Conservation (phyloP, 345 rosid species). For the Raphanus raphanistrum region DNA sequence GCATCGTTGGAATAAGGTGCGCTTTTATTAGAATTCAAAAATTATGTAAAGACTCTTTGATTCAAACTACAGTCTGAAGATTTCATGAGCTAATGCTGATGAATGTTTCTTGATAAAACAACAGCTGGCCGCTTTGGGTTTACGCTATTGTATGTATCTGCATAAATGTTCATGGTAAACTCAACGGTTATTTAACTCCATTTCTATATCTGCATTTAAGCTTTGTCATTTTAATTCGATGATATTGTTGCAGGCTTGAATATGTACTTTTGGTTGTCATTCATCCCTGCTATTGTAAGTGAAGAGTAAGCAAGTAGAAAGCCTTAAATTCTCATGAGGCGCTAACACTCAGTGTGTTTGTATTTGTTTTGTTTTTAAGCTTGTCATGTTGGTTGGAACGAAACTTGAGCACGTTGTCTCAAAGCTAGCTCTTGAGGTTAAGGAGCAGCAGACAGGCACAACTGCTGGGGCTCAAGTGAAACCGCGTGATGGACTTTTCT, state of each 20-base stretch:
- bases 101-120: conserved; percentile 26
- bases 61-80: not conserved
- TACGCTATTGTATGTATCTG: conserved; percentile 87
- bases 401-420: conserved; percentile 94
- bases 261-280: conserved; percentile 93
- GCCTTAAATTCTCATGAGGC: conserved; percentile 7
- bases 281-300: conserved; percentile 91
- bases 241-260: conserved; percentile 64
- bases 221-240: conserved; percentile 1
- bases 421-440: conserved; percentile 77
- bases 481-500: conserved; percentile 87
- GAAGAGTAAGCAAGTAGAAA: not conserved
- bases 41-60: not conserved
- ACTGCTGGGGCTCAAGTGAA: conserved; percentile 70
- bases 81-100: conserved; percentile 13
- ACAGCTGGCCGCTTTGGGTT: conserved; percentile 95
- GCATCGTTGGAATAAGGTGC: conserved; percentile 88
- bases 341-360: conserved; percentile 8
- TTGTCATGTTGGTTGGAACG: conserved; percentile 86
- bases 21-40: conserved; percentile 2
- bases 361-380: conserved; percentile 47
- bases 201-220: not conserved
- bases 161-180: conserved; percentile 82
- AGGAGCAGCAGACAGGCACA: conserved; percentile 68
- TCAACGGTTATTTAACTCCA: not conserved